Evolutionary conservation across 768 basidiomycete genomes (phyloP), one percentile per base, ranked within the genome.

Genomic region (Auriscalpium vulgare): DNA sequence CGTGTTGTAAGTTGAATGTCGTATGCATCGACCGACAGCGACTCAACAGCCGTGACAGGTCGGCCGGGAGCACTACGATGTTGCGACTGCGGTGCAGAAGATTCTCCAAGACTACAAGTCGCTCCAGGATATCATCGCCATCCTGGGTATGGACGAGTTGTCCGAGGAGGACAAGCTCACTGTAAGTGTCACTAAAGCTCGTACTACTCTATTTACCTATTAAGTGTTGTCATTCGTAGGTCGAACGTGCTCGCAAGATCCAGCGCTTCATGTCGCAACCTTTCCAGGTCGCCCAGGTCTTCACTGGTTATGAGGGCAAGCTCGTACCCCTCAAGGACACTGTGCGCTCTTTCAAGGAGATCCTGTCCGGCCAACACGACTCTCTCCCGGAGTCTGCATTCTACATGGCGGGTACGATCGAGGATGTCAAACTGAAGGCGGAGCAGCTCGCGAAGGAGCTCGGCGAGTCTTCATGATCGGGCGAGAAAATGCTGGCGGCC

Each of bases 241-340:
- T 97, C 77, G 91, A 95, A 78, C 93, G 94, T 74, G 95, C 93
- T 61, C 91, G 94, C 73, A 97, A 97, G 80, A 94, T 97, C 68
- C 93, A 92, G 72, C 89, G 93, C 79, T 97, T 98, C 91, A 98
- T 99, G 97, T 97, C 94, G 64, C 95, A 99, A 78, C 97, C 97
- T 61, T 99, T 99, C 93, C 90, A 91, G 72, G 95, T 97, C 72
- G 97, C 95, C 56, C 93, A 97, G 79, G 94, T 97, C 74, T 97
- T 98, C 85, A 98, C 95, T 69, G 95, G 95, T 80, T 95, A 91
- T 68, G 95, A 97, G 80, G 97, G 95, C 69, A 91, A 88, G 72
- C 91, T 98, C 59, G 95, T 99, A 37, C 79, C 95, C 13, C 78
- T 99, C 63, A 97, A 97, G 81, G 95, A 98, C 71, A 95, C 92